These are phyloP conservation scores for Colletotrichum sp. DNA, from an alignment of 2,329 filamentous ascomycete genomes.

Conservation along the genomic window DNA sequence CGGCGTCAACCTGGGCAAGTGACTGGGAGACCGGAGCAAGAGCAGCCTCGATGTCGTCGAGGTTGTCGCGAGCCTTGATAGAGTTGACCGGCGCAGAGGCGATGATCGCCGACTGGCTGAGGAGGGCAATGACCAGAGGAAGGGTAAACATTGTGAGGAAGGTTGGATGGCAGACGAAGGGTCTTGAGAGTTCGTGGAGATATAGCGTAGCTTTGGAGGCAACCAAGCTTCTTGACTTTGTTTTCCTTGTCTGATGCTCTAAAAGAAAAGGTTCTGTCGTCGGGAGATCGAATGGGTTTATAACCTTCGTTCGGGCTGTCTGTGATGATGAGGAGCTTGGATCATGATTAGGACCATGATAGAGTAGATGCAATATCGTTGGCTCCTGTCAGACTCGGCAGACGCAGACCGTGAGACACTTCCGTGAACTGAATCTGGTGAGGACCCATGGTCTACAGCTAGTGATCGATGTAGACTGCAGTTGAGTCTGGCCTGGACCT, in stretches of 20 bases:
- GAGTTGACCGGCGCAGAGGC: background rate
- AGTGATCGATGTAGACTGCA: background rate
- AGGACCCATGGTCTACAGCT: background rate
- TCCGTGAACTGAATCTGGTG: background rate
- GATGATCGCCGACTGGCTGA: conserved; percentile 5
- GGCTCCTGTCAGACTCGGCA: background rate
- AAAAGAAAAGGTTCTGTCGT: background rate
- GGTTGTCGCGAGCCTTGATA: background rate
- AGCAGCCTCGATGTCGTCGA: conserved; percentile 4
- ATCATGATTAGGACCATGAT: background rate
- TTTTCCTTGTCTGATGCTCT: conserved; percentile 15
- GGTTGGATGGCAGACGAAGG: background rate
- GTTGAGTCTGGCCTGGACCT: background rate
- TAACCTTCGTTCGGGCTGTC: conserved; percentile 6
- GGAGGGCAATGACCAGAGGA: conserved; percentile 4
- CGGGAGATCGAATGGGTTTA: conserved; percentile 15
- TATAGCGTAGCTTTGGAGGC: background rate
- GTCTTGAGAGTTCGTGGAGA: background rate
- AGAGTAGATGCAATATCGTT: background rate
- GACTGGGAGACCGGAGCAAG: conserved; percentile 5
- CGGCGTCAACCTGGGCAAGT: conserved; percentile 1
- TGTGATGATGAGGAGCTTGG: background rate
- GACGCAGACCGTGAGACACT: conserved; percentile 2
- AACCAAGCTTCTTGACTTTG: conserved; percentile 12
- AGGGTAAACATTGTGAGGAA: conserved; percentile 1